Evolutionary conservation across 129 eudicot genomes (phyloP), one percentile per base, ranked within the genome.

Genomic region (Chrysanthemum makinoi): DNA sequence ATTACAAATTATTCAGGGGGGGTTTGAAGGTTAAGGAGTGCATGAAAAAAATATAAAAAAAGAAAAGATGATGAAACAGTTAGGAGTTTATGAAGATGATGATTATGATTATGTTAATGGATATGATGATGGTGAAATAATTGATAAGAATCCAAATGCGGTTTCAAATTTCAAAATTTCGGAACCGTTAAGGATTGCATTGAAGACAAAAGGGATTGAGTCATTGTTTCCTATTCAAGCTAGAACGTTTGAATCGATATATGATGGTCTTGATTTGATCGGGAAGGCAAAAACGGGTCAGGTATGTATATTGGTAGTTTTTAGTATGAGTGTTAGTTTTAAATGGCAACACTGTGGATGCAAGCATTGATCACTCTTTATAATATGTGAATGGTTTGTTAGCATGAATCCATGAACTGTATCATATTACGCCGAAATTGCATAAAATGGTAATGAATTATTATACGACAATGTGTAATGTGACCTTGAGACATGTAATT

Each of bases 251-350:
- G 57, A 81, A 39, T 64, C 73, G 8, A 70, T 95, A 12, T 80
- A 87, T 12, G 96, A 90, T 28, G 99, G 99, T 50, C 72, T 81
- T 16, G 99, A 95, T 86, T 79, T 95, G 89, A 91, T 95, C 62
- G 99, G 99, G 47, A 84, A 96, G 60, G 99, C 99, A 1, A 85
- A 96, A 10, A 95, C 99, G 1, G 97, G 99, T 50, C 99, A 95
- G 97, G 99, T 94, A 47, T 30, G 8, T 15, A 19, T 1, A 3
- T 63, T 10, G 11, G 60, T 18, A 8, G 18, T 67, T 30, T 46
- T 11, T 24, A 54, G 5, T 11, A 6, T 16, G 24, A 16, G 3
- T 18, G 6, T 19, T 19, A 13, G 6, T 58, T 58, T 58, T 33
- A 10, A 58, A 22, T 22, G 39, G 64, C 13, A 14, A 58, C 13